Evolutionary conservation across 2,329 filamentous ascomycete species (phyloP), one percentile per base, ranked within the genome.

Genomic region (Exophiala sideris): DNA sequence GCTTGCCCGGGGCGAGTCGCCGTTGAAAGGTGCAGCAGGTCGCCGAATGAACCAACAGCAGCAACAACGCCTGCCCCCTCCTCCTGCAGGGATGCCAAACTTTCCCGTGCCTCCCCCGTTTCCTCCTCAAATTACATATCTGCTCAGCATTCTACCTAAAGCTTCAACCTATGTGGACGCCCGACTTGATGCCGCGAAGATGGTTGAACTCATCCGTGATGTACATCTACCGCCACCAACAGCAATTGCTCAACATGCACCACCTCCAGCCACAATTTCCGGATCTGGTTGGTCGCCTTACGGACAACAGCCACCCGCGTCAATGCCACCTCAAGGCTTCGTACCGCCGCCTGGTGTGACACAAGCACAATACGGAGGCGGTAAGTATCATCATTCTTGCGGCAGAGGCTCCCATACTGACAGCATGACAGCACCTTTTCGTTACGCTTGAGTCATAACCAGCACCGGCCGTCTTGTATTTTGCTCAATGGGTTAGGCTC

Each of bases 1-100:
- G 70, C 80, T 96, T 48, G 82, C 86, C 45, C 85, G 95, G 41
- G 91, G 87, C n/a, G 91, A 89, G 52, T 97, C 92, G 4, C 94
- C 95, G 0, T 79, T 97, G 35, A 99, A 97, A 69, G 90, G 90
- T 11, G 89, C 89, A 1, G 90, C 92, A 35, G 89, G 90, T 21
- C 86, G 91, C 52, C 86, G 91, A 34, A 78, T 95, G 18, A 89
- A 94, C 65, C 88, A 94, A 67, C 85, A 59, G 18, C 55, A 55
- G 24, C 58, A 56, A 46, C 54, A 56, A 35, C 54, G 44, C 65
- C 64, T 40, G 57, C 62, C 16, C 21, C 51, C 12, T 63, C 64
- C 45, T 48, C 54, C 64, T 7, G 63, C 66, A 3, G 67, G 70
- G 44, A 67, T 70, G 67, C 80, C 83, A 48, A 78, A 84, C 4